Evolutionary conservation across 2,329 filamentous ascomycete species (phyloP), one percentile per base, ranked within the genome.

Genomic region (Colletotrichum noveboracense): DNA sequence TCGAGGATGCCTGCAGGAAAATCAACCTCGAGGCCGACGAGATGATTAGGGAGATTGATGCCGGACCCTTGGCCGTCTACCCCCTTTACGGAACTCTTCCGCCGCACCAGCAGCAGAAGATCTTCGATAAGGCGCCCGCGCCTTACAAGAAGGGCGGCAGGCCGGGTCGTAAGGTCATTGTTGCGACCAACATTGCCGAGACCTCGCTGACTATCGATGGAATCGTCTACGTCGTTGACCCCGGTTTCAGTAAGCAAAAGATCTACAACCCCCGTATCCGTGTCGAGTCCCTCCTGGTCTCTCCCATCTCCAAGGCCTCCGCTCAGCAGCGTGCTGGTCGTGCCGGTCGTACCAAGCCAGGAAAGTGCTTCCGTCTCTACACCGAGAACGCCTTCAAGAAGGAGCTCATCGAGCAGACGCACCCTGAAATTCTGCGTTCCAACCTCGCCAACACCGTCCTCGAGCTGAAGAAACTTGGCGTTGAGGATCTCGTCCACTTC

Each of bases 201-300:
- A 99, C 97, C 0, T 96, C 94, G 81, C 91, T 99, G 85, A 99
- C 97, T 62, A 99, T 99, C 76, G 97, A 99, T 82, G 97, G 97
- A 83, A 99, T 99, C 78, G 97, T 99, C 43, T 99, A 98, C 82
- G 97, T 99, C 38, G 96, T 99, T n/a, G 97, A 99, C 82, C 96
- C 97, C 3, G 97, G 97, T 43, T 99, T 99, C 88, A 98, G 96
- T 87, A 99, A 99, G 88, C 97, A 99, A 82, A 99, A 98, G 86
- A 97, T 98, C 77, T 99, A 98, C 89, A 98, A 99, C 85, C 96
- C 97, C 26, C 93, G 97, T 76, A 97, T 98, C 80, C 93, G 97
- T 84, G 96, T 99, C 78, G 97, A 99, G 86, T 98, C 97, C 1
- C 90, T 99, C 9, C 89, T 99, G n/a, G 96, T 99, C 7, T 98